phyloP scores from a whole-genome alignment of 2,329 filamentous ascomycete genomes.

The Rachicladosporium sp. region DNA sequence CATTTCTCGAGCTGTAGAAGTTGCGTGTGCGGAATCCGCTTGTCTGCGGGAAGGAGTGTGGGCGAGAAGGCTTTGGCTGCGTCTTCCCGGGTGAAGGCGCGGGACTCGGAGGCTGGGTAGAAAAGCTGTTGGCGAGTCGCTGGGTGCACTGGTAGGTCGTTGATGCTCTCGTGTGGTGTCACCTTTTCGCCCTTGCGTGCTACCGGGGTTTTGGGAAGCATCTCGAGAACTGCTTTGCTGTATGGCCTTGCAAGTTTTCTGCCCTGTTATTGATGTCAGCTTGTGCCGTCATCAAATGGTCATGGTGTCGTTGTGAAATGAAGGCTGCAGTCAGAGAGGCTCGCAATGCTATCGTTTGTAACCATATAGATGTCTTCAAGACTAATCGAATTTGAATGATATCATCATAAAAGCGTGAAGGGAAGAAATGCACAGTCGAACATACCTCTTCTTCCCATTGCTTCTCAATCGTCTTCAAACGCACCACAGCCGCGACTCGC shows the following conservation, averaged over 20 bases:
- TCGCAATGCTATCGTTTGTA: conserved; percentile 65
- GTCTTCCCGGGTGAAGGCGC: conserved; percentile 52
- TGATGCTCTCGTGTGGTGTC: conserved; percentile 46
- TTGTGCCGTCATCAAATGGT: neutral
- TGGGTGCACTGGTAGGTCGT: conserved; percentile 49
- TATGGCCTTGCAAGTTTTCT: conserved; percentile 69
- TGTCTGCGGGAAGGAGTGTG: conserved; percentile 48
- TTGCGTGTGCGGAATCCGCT: conserved; percentile 52
- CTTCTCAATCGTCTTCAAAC: conserved; percentile 77
- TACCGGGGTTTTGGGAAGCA: conserved; percentile 61
- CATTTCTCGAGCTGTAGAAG: conserved; percentile 40
- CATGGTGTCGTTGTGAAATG: too few species aligned
- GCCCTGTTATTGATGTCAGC: conserved; percentile 40
- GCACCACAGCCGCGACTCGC: conserved; percentile 74
- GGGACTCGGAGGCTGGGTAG: conserved; percentile 51
- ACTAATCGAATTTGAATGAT: conserved; percentile 88
- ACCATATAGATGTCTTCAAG: conserved; percentile 96
- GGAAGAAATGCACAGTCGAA: conserved; percentile 10
- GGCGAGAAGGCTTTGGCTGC: conserved; percentile 50
- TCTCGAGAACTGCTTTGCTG: conserved; percentile 58
- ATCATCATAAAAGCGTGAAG: conserved; percentile 44
- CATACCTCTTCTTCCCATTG: conserved; percentile 65
- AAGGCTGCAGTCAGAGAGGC: conserved; percentile 51
- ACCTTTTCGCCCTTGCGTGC: conserved; percentile 26
- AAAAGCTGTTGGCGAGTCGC: conserved; percentile 45